Evolutionary conservation across 768 basidiomycete genomes (phyloP), one percentile per base, ranked within the genome.

Genomic region (Dendrothele bispora): DNA sequence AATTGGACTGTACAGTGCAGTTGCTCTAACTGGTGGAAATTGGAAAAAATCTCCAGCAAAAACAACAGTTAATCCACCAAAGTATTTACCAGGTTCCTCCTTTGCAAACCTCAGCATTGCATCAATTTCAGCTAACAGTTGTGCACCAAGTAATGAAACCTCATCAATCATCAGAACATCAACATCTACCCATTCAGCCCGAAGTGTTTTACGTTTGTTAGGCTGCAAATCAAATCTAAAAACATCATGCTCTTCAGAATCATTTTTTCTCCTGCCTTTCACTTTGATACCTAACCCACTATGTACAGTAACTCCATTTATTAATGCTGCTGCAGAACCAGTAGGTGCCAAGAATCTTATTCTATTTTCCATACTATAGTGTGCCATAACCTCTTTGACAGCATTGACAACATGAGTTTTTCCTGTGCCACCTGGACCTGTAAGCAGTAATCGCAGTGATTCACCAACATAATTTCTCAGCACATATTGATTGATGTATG

Each of bases 351-450:
- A 17, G 21, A 55, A 65, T 2, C 61, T 17, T 11, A 68, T 56
- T 2, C 49, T 39, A 37, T 68, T 55, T 0, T 15, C 54, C 32
- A 44, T 51, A 1, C 57, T 49, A 42, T 58, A 62, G 1, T 32
- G 26, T 3, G 18, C 32, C 62, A 68, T 63, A 0, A 68, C 45
- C 0, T 17, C 4, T 22, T 59, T 39, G 0, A 69, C 40, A 1
- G 64, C 61, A 11, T 53, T 34, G 1, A 66, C 59, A 25, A 65
- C 56, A 36, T 66, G 58, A 5, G 59, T 68, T 50, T 68, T 69
- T 4, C 66, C 66, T 26, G 64, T 67, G 1, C 66, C 65, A 2
- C 64, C 66, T 2, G 65, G 62, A 1, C 65, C 64, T 17, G 59
- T 61, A 46, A 66, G 51, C 0, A 58, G 27, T 55, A 64, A 48